phyloP scores from a whole-genome alignment of 148 eudicot species.

The Polygonum maritimum region DNA sequence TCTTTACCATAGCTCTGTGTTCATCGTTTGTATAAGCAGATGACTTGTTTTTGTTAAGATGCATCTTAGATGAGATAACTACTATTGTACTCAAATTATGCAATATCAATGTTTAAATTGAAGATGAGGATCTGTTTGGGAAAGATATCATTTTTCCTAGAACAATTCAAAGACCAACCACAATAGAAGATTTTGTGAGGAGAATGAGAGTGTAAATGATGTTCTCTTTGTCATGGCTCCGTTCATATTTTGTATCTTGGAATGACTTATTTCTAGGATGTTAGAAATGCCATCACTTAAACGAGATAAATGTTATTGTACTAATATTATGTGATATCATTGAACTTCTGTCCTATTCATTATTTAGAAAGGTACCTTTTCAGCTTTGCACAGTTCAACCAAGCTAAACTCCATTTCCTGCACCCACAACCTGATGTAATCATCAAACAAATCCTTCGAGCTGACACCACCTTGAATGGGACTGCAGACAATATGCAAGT shows the following conservation, averaged over 20 bases:
- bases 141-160: not conserved
- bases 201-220: too few relatives aligned
- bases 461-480: constrained; percentile 65
- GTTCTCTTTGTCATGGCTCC: too few relatives aligned
- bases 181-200: not conserved
- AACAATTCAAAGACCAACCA: not conserved
- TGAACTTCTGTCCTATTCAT: not conserved
- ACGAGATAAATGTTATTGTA: not conserved
- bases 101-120: not conserved
- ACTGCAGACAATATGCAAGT: constrained; percentile 24
- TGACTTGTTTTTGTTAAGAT: too few relatives aligned
- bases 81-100: not conserved
- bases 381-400: constrained; percentile 73
- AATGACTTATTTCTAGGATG: too few relatives aligned
- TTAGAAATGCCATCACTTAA: too few relatives aligned
- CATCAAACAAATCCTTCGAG: constrained; percentile 50
- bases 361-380: constrained; percentile 41
- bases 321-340: too few relatives aligned
- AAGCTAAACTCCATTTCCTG: constrained; percentile 68
- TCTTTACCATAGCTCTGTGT: too few relatives aligned
- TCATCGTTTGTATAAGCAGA: too few relatives aligned
- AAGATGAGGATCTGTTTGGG: not conserved
- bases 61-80: not conserved
- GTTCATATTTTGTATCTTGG: too few relatives aligned
- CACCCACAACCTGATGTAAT: constrained; percentile 81